Percentiles rank a stretch among this genome's conserved stretches.
These are phyloP conservation scores for Neonectria hederae DNA, from an alignment of 2,329 filamentous ascomycete species.

Conservation along the genomic window DNA sequence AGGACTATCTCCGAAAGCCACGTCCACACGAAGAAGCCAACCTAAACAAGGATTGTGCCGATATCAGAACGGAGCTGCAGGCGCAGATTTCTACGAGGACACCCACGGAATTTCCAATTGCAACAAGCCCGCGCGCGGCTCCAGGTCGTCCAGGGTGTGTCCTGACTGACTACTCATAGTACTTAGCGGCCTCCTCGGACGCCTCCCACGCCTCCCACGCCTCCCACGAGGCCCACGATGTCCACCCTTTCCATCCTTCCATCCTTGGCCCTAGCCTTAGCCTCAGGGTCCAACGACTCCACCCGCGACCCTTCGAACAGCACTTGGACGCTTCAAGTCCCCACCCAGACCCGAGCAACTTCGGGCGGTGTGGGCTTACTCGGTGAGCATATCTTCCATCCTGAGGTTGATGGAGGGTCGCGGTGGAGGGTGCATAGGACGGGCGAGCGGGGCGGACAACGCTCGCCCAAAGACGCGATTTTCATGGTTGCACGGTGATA, in stretches of 20 bases:
- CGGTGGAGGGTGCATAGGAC: background rate
- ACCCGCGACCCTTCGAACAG: conserved; percentile 6
- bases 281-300: conserved; percentile 22
- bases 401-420: background rate
- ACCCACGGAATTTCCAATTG: conserved; percentile 1
- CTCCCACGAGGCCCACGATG: background rate
- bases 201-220: background rate
- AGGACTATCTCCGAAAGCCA: conserved; percentile 6
- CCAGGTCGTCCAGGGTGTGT: conserved; percentile 10
- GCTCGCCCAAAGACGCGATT: background rate
- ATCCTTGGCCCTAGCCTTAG: conserved; percentile 5
- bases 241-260: conserved; percentile 9
- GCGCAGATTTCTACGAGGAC: conserved; percentile 1
- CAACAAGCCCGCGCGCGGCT: conserved; percentile 1
- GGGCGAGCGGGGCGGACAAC: background rate
- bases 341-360: background rate
- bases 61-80: conserved; percentile 3
- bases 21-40: background rate
- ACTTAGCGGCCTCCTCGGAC: conserved; percentile 15
- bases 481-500: conserved; percentile 1
- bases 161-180: background rate
- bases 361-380: conserved; percentile 19
- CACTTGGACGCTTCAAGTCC: conserved; percentile 16
- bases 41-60: background rate
- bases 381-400: conserved; percentile 9